phyloP scores from a whole-genome alignment of 345 rosid genomes.

The Eucalyptus fibrosa region DNA sequence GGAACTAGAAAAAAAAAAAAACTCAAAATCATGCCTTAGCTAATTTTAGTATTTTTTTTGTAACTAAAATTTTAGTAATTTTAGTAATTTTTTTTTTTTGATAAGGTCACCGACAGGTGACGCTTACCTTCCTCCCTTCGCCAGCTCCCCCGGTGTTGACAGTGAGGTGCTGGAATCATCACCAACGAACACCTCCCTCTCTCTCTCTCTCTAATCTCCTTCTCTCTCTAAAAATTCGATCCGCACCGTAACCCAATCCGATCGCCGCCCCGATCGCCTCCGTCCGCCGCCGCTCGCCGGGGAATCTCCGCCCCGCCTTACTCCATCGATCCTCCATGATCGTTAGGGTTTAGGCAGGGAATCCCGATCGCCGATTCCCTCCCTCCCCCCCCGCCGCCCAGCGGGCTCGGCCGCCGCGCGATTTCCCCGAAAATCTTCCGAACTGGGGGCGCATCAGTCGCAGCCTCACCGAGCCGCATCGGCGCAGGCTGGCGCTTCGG shows the following conservation, averaged over 20 bases:
- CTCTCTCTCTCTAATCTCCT: neutral
- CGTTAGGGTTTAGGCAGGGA: neutral
- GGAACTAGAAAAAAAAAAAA: too few relatives aligned
- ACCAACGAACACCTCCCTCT: neutral
- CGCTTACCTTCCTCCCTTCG: neutral
- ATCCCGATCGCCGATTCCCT: neutral
- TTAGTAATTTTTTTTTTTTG: neutral
- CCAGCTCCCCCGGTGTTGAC: neutral
- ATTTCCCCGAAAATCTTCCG: neutral
- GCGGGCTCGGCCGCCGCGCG: neutral
- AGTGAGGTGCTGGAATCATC: neutral
- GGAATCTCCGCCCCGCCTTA: neutral
- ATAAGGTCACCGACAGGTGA: neutral
- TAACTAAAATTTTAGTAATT: too few relatives aligned
- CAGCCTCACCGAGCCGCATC: conserved; percentile 57
- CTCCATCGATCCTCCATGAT: neutral
- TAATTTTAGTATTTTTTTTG: neutral
- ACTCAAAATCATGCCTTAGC: neutral
- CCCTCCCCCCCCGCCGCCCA: neutral
- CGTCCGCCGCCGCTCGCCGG: neutral
- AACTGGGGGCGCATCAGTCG: conserved; percentile 99
- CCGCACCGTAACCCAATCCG: neutral
- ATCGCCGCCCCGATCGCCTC: neutral
- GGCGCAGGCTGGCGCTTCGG: conserved; percentile 38
- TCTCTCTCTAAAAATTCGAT: neutral